Conservation (phyloP, 331 rosid genomes). For the Quercus lobata region DNA sequence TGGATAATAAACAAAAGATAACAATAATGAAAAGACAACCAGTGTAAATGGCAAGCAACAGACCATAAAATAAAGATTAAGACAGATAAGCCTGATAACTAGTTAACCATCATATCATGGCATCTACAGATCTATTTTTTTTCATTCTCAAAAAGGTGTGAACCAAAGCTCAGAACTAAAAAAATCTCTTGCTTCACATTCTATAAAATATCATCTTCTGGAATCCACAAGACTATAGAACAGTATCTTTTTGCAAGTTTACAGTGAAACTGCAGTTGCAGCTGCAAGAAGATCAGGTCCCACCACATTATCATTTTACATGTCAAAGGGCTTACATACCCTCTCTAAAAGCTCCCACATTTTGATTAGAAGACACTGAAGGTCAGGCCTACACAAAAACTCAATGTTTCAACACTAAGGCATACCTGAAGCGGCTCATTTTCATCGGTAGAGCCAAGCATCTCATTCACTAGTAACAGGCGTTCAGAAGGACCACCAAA, state of each 20-base stretch:
- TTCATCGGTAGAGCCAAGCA: constrained; percentile 97
- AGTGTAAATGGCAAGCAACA: neutral
- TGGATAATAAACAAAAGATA: constrained; percentile 13
- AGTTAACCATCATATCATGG: neutral
- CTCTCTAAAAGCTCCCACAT: neutral
- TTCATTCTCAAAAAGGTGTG: neutral
- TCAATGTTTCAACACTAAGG: neutral
- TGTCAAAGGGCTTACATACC: neutral
- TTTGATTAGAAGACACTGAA: neutral
- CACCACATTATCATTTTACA: neutral
- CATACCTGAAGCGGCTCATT: constrained; percentile 98
- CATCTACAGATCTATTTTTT: neutral
- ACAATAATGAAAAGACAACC: neutral
- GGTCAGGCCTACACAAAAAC: neutral
- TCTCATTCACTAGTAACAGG: constrained; percentile 78
- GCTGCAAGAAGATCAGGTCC: neutral
- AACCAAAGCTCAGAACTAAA: neutral
- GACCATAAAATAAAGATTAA: neutral
- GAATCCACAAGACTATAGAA: neutral
- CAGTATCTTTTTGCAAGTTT: neutral
- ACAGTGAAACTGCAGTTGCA: neutral
- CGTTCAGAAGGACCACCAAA: constrained; percentile 91
- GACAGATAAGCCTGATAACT: neutral
- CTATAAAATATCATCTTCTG: neutral
- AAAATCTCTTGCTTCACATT: neutral